Evolutionary conservation across 2,329 filamentous ascomycete genomes (phyloP), one percentile per base, ranked within the genome.

Genomic region (Beauveria australis): DNA sequence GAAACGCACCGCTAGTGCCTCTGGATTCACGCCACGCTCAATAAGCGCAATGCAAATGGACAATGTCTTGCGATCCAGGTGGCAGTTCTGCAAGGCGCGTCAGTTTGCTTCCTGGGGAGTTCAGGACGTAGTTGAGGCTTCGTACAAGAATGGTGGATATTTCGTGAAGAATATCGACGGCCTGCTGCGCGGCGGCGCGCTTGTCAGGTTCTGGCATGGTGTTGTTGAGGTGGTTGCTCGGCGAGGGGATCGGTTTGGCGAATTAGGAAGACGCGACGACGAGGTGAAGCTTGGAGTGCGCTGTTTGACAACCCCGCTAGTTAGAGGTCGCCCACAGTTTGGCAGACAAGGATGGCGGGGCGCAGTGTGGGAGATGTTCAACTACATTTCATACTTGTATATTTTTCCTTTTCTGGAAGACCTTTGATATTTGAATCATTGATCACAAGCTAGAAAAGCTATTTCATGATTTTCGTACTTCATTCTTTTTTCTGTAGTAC

Each of bases 31-130:
- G 16, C 94, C 94, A 70, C 96, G 96, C 75, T 99, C 94, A 67
- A 99, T 95, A 74, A 99, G 83, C 59, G 92, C 96, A 63, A 97
- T 93, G 75, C 94, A 99, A 64, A 97, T 90, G 3, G 92, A 96
- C 19, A 99, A 80, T 22, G 92, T 92, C 59, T 92, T 88, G 37
- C 93, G 87, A 74, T 97, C 92, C 51, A 99, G 86, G 65, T 96
- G 85, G 64, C 93, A 96, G 76, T 97, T 97, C 93, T 97, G 64
- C 53, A 41, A 16, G 9, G 22, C 26, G 55, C 40, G 57, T 65
- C 33, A 64, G 48, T 18, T 26, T 24, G 41, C 7, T 53, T 26
- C 12, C 18, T 8, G 5, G 49, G n/a, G 19, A n/a, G 40, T 26
- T 18, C 14, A 12, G 33, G 33, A 37, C 33, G 14, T 16, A 28